Percentiles rank a stretch among this genome's conserved stretches.
phyloP scores from a whole-genome alignment of 495 filamentous ascomycete genomes.

The Tuber brumale region DNA sequence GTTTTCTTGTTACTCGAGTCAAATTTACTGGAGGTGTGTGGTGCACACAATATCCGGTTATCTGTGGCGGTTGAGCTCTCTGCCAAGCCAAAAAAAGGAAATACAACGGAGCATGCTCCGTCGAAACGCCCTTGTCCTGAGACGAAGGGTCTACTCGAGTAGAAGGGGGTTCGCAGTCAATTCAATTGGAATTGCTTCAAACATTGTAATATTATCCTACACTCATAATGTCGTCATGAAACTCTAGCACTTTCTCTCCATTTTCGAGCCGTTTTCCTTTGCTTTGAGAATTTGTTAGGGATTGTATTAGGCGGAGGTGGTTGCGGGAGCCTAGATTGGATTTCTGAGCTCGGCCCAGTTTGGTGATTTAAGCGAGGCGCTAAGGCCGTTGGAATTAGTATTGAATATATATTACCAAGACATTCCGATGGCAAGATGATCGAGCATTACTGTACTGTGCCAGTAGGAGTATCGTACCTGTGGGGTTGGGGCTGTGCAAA shows the following conservation, averaged over 20 bases:
- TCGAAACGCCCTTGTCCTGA: background rate
- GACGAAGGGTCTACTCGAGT: background rate
- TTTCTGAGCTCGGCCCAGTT: background rate
- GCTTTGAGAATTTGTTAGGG: background rate
- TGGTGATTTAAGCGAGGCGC: slow-evolving; percentile 5
- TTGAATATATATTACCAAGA: background rate
- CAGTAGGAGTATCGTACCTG: background rate
- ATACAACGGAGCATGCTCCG: background rate
- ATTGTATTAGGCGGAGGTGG: background rate
- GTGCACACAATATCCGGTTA: no score
- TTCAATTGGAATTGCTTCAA: background rate
- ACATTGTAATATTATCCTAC: background rate
- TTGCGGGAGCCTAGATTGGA: background rate
- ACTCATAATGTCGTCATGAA: background rate
- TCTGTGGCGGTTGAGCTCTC: background rate
- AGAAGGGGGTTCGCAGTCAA: background rate
- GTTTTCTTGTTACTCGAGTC: no score
- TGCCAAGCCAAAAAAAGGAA: background rate
- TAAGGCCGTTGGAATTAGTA: background rate
- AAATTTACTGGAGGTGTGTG: no score
- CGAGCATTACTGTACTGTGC: background rate
- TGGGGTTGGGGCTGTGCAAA: background rate
- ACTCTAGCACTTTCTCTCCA: background rate
- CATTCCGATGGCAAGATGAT: background rate
- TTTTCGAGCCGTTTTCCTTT: background rate